These are phyloP conservation scores for Oryza longistaminata DNA, from an alignment of 176 grass and related monocot genomes.

Conservation along the genomic window DNA sequence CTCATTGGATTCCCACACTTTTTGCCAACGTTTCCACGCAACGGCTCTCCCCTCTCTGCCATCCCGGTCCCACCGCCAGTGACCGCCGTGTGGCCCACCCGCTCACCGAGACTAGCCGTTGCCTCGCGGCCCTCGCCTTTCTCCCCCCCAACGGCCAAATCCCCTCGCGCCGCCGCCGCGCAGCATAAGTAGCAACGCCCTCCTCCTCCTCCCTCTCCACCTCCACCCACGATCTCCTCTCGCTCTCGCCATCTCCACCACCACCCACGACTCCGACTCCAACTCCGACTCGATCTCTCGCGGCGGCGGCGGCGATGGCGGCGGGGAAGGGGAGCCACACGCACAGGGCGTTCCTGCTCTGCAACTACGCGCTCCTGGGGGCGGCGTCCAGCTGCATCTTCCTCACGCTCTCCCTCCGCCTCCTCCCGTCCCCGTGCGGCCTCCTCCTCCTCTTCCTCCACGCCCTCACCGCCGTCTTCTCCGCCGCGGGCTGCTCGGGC, in stretches of 20 bases:
- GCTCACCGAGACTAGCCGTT: neutral
- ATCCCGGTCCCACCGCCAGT: neutral
- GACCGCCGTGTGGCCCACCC: too few relatives aligned
- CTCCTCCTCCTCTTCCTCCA: slow-evolving; percentile 71
- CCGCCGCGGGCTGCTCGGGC: slow-evolving; percentile 57
- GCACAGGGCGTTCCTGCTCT: slow-evolving; percentile 65
- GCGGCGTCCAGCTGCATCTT: slow-evolving; percentile 77
- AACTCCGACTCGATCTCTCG: neutral
- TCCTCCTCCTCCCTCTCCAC: neutral
- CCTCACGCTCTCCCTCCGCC: slow-evolving; percentile 76
- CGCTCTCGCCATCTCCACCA: too few relatives aligned
- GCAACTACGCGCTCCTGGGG: slow-evolving; percentile 77
- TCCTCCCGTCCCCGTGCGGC: slow-evolving; percentile 67
- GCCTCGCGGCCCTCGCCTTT: neutral
- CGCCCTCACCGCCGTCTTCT: slow-evolving; percentile 70
- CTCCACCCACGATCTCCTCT: neutral
- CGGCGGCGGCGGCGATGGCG: slow-evolving; percentile 24
- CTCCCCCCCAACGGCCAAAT: neutral
- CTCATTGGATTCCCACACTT: neutral
- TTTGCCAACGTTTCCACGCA: neutral
- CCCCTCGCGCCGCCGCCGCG: too few relatives aligned
- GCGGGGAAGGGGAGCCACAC: slow-evolving; percentile 43
- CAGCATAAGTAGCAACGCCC: neutral
- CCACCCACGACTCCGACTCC: too few relatives aligned
- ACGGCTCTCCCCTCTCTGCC: neutral